Conservation (phyloP, 345 rosid genomes). For the Populus simonii region DNA sequence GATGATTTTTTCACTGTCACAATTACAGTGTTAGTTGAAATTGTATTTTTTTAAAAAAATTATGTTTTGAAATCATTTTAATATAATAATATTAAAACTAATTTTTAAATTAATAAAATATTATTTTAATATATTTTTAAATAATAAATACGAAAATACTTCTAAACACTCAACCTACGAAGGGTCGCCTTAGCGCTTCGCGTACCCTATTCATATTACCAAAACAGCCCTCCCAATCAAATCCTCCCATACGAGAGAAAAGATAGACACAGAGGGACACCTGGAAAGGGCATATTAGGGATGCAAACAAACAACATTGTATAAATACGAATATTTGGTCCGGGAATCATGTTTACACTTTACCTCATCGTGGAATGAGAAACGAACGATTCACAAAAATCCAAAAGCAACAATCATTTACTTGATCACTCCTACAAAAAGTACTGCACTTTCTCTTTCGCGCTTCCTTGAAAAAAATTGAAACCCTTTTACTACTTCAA, state of each 20-base stretch:
- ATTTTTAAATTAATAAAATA: no score
- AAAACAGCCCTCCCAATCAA: not conserved
- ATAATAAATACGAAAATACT: no score
- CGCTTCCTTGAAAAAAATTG: not conserved
- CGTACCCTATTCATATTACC: not conserved
- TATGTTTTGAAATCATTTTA: no score
- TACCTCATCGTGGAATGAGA: conserved; percentile 15
- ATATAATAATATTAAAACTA: no score
- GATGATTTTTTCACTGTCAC: not conserved
- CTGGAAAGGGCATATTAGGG: conserved; percentile 17
- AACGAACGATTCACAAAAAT: conserved; percentile 23
- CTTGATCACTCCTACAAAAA: not conserved
- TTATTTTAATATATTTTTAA: no score
- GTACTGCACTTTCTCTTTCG: not conserved
- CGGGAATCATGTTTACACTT: conserved; percentile 4
- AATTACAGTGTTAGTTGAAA: no score
- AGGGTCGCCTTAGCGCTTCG: not conserved
- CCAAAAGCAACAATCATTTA: conserved; percentile 23
- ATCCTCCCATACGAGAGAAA: not conserved
- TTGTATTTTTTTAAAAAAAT: not conserved
- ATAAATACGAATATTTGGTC: conserved; percentile 17
- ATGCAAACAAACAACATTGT: not conserved
- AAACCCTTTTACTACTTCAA: not conserved
- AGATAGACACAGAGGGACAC: not conserved
- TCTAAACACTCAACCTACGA: no score